A percentile compares a stretch with the other conserved stretches of the same genome.
These are phyloP conservation scores for Bullera alba DNA, from an alignment of 768 basidiomycete species.

Conservation along the genomic window DNA sequence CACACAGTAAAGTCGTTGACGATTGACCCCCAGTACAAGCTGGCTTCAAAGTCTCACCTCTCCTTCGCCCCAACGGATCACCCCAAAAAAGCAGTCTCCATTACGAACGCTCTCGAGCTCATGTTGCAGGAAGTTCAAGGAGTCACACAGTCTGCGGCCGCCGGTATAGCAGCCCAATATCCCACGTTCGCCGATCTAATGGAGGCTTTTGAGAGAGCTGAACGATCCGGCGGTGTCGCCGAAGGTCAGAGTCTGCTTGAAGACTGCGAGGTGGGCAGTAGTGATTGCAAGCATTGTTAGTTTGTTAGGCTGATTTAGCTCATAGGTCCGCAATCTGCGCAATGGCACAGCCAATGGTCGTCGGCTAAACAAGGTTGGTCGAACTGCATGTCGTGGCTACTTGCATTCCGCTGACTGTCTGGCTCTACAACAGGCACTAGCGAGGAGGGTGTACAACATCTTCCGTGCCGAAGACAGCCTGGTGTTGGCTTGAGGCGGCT, in stretches of 20 bases:
- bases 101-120: conserved; percentile 32
- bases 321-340: conserved; percentile 24
- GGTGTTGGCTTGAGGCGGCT: conserved; percentile 27
- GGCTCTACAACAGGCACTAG: conserved; percentile 13
- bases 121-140: conserved; percentile 44
- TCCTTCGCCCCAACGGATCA: conserved; percentile 27
- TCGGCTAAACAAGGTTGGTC: conserved; percentile 21
- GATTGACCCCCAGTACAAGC: conserved; percentile 24
- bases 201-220: conserved; percentile 38
- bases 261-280: conserved; percentile 34
- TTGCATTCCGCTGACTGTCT: neutral
- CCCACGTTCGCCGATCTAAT: conserved; percentile 36
- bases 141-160: conserved; percentile 37
- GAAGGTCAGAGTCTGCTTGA: conserved; percentile 26
- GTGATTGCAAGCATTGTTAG: neutral
- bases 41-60: conserved; percentile 42
- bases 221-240: conserved; percentile 20
- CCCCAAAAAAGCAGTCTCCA: conserved; percentile 21
- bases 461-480: conserved; percentile 36
- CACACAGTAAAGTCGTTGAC: too few relatives aligned
- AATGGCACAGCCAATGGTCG: conserved; percentile 29
- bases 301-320: too few relatives aligned
- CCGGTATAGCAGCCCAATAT: conserved; percentile 33
- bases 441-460: conserved; percentile 27
- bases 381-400: neutral